Evolutionary conservation across 208 protist species (phyloP).

Genomic region (Porcisia deanei): DNA sequence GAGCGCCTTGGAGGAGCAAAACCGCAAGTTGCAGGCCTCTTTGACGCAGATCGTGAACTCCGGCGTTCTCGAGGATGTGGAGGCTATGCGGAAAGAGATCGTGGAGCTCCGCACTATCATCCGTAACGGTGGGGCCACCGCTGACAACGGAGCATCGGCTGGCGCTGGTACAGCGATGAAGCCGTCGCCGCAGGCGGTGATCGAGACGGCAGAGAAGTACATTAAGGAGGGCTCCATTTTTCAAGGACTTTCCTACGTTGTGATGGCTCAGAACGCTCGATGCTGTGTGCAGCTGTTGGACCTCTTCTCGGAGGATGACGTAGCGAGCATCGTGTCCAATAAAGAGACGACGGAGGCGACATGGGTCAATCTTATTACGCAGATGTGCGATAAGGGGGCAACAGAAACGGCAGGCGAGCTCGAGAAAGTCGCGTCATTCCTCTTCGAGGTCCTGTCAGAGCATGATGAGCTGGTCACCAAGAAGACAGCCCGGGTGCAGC

Average conservation of each 20-base stretch:
- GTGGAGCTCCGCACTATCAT: slow-evolving; percentile 19
- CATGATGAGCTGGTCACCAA: slow-evolving; percentile 45
- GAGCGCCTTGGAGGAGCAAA: slow-evolving; percentile 58
- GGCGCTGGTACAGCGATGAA: slow-evolving; percentile 6
- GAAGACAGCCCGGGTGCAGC: slow-evolving; percentile 45
- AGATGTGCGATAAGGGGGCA: slow-evolving; percentile 37
- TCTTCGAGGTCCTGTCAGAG: slow-evolving; percentile 78
- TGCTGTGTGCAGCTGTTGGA: slow-evolving; percentile 52
- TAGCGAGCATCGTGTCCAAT: slow-evolving; percentile 46
- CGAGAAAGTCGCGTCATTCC: slow-evolving; percentile 46
- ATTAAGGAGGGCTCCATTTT: slow-evolving; percentile 41
- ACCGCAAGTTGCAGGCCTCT: slow-evolving; percentile 54
- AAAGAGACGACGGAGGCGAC: slow-evolving; percentile 33
- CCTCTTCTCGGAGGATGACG: slow-evolving; percentile 36
- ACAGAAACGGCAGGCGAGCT: slow-evolving; percentile 36
- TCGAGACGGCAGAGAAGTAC: slow-evolving; percentile 46
- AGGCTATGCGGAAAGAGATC: slow-evolving; percentile 46
- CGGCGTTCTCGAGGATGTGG: slow-evolving; percentile 51
- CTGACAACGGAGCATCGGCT: slow-evolving; percentile 1
- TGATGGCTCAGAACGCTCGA: slow-evolving; percentile 41
- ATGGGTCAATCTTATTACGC: slow-evolving; percentile 54
- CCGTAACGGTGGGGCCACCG: slow-evolving; percentile 13
- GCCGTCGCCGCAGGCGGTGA: slow-evolving; percentile 63
- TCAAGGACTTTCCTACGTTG: slow-evolving; percentile 54
- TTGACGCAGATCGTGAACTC: slow-evolving; percentile 58